These are phyloP conservation scores for Aspergillus eucalypticola DNA, from an alignment of 2,329 filamentous ascomycete species.

Conservation along the genomic window DNA sequence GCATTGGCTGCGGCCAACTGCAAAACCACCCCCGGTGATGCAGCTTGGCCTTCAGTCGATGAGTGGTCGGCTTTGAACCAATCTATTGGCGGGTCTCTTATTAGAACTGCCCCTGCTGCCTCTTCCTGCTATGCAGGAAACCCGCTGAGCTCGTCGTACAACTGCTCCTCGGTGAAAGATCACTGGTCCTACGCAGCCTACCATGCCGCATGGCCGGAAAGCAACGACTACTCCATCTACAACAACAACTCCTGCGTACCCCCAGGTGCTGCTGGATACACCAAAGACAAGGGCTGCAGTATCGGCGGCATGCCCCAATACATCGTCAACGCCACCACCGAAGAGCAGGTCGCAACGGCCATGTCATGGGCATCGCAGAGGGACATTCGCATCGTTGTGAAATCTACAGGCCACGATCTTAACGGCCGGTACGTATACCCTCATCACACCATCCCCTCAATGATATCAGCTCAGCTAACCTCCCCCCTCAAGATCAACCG, in stretches of 20 bases:
- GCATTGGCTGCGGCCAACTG: conserved; percentile 7
- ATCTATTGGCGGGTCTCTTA: conserved; percentile 24
- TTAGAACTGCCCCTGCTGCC: conserved; percentile 28
- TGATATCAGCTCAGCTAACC: neutral
- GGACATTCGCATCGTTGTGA: conserved; percentile 30
- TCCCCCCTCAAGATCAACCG: conserved; percentile 36
- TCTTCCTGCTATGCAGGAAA: conserved; percentile 35
- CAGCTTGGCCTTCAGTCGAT: conserved; percentile 20
- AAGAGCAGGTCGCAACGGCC: conserved; percentile 31
- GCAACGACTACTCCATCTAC: conserved; percentile 32
- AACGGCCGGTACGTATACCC: conserved; percentile 21
- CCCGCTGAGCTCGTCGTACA: conserved; percentile 26
- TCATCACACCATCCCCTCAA: too few species aligned
- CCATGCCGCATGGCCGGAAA: conserved; percentile 34
- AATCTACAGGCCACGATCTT: conserved; percentile 28
- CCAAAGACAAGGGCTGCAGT: conserved; percentile 26
- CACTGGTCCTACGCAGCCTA: conserved; percentile 34
- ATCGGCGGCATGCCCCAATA: conserved; percentile 35
- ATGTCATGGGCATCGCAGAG: conserved; percentile 27
- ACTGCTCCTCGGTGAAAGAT: conserved; percentile 26
- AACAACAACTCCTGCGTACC: conserved; percentile 39
- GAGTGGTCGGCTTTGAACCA: conserved; percentile 27
- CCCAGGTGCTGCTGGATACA: conserved; percentile 25
- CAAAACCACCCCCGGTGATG: conserved; percentile 19
- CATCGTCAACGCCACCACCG: conserved; percentile 34